Evolutionary conservation across 169 alveolate species (phyloP).

Genomic region (Pseudocohnilembus persalinus): DNA sequence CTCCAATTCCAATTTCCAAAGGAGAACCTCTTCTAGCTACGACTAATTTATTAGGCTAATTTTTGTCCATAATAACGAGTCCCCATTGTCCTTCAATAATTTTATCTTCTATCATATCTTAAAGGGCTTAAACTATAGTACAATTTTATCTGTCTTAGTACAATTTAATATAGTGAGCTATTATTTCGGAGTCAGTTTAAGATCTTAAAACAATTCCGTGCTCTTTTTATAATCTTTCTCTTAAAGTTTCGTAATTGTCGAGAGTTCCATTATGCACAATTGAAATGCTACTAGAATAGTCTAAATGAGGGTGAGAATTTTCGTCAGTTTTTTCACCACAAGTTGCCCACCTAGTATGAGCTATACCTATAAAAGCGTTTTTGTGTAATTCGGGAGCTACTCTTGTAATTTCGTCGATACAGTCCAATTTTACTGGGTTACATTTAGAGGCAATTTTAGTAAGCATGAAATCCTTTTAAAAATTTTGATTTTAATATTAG

Average conservation of each 20-base stretch:
- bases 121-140: not conserved
- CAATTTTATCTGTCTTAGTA: conserved; percentile 72
- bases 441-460: conserved; percentile 84
- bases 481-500: too few species aligned
- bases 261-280: conserved; percentile 97
- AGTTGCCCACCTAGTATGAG: conserved; percentile 99
- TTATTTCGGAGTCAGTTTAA: conserved; percentile 97
- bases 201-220: conserved; percentile 77
- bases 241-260: conserved; percentile 83
- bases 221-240: conserved; percentile 57
- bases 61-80: conserved; percentile 88
- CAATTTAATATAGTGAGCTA: conserved; percentile 91
- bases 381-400: conserved; percentile 75
- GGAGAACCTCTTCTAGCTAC: conserved; percentile 95
- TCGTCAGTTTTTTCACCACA: conserved; percentile 96
- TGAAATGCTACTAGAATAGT: conserved; percentile 86
- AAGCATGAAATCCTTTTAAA: conserved; percentile 35
- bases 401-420: conserved; percentile 77
- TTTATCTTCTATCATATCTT: conserved; percentile 64
- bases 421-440: conserved; percentile 67
- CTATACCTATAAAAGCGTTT: conserved; percentile 92
- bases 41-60: conserved; percentile 86
- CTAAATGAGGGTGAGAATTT: conserved; percentile 98
- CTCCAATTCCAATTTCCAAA: conserved; percentile 85
- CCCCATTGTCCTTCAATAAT: conserved; percentile 97